phyloP scores from a whole-genome alignment of 164 flowering plant genomes.

The Akebia trifoliata region DNA sequence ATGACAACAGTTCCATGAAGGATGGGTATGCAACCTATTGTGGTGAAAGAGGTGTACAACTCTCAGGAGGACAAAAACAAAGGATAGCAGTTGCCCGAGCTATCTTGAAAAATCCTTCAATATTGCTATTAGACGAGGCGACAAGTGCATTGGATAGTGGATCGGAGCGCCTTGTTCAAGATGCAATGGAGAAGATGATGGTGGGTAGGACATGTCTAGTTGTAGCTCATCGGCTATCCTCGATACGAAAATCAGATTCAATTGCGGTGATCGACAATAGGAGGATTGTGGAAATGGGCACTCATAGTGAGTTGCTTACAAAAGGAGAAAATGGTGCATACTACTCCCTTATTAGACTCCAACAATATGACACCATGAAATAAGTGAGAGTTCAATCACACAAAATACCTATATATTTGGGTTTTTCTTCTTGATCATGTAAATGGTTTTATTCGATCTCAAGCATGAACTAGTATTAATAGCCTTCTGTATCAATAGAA shows the following conservation, averaged over 20 bases:
- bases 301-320: conserved; percentile 25
- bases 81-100: conserved; percentile 42
- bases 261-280: conserved; percentile 34
- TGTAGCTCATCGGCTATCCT: conserved; percentile 43
- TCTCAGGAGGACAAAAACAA: conserved; percentile 51
- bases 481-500: too few relatives aligned
- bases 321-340: conserved; percentile 22
- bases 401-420: not conserved
- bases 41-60: conserved; percentile 43
- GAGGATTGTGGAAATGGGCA: conserved; percentile 28
- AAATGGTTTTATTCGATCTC: too few relatives aligned
- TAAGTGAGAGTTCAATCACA: too few relatives aligned
- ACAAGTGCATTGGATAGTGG: conserved; percentile 39
- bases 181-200: conserved; percentile 39
- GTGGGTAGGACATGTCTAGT: conserved; percentile 30
- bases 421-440: too few relatives aligned
- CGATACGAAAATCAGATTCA: conserved; percentile 31
- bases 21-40: conserved; percentile 37
- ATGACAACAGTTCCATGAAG: conserved; percentile 27
- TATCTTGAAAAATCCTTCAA: conserved; percentile 33
- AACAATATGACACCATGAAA: conserved; percentile 5
- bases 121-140: conserved; percentile 43
- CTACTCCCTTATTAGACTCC: conserved; percentile 22
- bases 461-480: too few relatives aligned
- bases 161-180: conserved; percentile 39